A percentile compares a stretch with the other conserved stretches of the same genome.
phyloP scores from a whole-genome alignment of 1,284 basidiomycete genomes.

The Chalciporus sp. region DNA sequence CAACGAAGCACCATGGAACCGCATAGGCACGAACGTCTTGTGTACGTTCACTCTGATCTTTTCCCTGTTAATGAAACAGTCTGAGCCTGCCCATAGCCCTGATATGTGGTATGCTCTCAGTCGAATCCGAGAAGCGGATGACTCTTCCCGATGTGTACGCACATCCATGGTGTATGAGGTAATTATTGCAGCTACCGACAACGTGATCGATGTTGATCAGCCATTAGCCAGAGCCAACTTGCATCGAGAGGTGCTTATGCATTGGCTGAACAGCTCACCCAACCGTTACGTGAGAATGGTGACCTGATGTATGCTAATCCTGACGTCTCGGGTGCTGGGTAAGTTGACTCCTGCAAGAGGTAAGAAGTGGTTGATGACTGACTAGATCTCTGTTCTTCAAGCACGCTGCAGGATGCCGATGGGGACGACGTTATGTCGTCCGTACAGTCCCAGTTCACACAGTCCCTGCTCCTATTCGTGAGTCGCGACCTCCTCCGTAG shows the following conservation, averaged over 20 bases:
- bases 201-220: background rate
- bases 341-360: slow-evolving; percentile 5
- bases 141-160: slow-evolving; percentile 68
- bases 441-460: slow-evolving; percentile 59
- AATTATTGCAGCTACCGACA: slow-evolving; percentile 19
- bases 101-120: slow-evolving; percentile 70
- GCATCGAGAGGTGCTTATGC: slow-evolving; percentile 51
- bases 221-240: slow-evolving; percentile 71
- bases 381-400: slow-evolving; percentile 10
- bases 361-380: background rate
- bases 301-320: slow-evolving; percentile 72
- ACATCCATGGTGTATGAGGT: slow-evolving; percentile 85
- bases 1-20: slow-evolving; percentile 80
- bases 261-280: slow-evolving; percentile 71
- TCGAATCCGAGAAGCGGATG: slow-evolving; percentile 74
- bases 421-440: slow-evolving; percentile 60
- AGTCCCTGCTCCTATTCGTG: slow-evolving; percentile 62
- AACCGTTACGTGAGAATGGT: slow-evolving; percentile 64
- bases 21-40: slow-evolving; percentile 61
- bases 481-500: slow-evolving; percentile 22
- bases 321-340: slow-evolving; percentile 36
- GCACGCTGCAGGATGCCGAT: slow-evolving; percentile 44
- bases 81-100: slow-evolving; percentile 51
- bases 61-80: background rate
- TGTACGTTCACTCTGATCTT: slow-evolving; percentile 46